These are phyloP conservation scores for Dendrostoma leiphaemia DNA, from an alignment of 2,329 filamentous ascomycete species.

Conservation along the genomic window DNA sequence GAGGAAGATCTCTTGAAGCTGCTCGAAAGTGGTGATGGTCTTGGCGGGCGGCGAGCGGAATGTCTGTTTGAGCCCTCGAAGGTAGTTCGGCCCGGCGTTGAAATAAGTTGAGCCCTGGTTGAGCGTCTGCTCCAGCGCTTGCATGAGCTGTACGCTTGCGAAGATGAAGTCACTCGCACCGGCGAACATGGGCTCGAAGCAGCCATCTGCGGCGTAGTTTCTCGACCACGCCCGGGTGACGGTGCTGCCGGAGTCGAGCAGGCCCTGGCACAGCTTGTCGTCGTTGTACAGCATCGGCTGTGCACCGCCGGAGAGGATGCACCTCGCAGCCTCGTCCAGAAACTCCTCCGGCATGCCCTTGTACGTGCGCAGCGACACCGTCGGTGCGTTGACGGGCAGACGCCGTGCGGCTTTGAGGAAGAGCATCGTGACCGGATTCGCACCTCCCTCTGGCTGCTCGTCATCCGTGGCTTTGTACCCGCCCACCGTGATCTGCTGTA, in stretches of 20 bases:
- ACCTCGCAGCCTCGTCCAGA: conserved; percentile 12
- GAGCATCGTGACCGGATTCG: conserved; percentile 14
- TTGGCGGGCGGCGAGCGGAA: conserved; percentile 4
- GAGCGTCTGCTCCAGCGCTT: conserved; percentile 2
- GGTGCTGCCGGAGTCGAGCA: conserved; percentile 1
- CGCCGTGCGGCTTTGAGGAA: conserved; percentile 14
- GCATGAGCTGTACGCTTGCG: neutral
- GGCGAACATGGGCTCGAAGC: conserved; percentile 4
- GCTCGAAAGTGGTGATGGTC: conserved; percentile 2
- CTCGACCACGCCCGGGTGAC: conserved; percentile 4
- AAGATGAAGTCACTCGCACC: neutral
- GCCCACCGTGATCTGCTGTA: conserved; percentile 17
- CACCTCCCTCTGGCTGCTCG: neutral
- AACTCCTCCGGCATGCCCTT: neutral
- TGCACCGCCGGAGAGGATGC: conserved; percentile 7
- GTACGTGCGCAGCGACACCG: conserved; percentile 11
- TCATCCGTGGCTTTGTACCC: conserved; percentile 6
- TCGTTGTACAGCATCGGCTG: conserved; percentile 14
- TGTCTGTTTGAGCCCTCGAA: conserved; percentile 9
- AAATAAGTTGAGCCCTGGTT: conserved; percentile 5
- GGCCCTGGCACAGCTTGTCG: conserved; percentile 11
- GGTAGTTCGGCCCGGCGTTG: conserved; percentile 3
- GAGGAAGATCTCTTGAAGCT: conserved; percentile 6
- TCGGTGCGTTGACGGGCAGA: conserved; percentile 13
- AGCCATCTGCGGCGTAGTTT: conserved; percentile 15